Evolutionary conservation across 495 filamentous ascomycete species (phyloP), one percentile per base, ranked within the genome.

Genomic region (Astrothelium macrocarpum): DNA sequence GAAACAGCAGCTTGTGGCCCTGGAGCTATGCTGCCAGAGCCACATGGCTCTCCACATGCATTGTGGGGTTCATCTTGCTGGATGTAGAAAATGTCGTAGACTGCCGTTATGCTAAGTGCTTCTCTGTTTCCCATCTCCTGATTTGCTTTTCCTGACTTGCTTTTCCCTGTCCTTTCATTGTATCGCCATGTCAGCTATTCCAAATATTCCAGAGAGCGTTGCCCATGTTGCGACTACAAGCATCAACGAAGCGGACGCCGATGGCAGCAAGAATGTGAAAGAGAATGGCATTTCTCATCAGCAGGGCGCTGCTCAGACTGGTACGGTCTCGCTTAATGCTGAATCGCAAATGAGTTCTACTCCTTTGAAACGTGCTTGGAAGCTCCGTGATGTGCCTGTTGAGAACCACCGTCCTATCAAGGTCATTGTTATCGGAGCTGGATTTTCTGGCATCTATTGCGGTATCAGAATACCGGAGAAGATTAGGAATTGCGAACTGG

Each of bases 371-470:
- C 23, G 59, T 9, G 39, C 59, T 12, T 70, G 65, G 65, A 58
- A 63, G 29, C 60, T 74, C 2, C 64, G 68, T 49, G 70, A 75
- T 46, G 62, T 49, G 0, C 67, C 82, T 32, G 77, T 87, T 16
- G 84, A 88, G 66, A 78, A 85, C 64, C 74, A 71, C 25, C 79
- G 85, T 29, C 76, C 77, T 0, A 65, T 87, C 32, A 76, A 78
- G 53, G 80, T 89, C 14, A 80, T 84, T 34, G 78, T 87, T 58
- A 83, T 89, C 63, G 87, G 87, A 5, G 85, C 85, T 43, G 87
- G 87, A 0, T 78, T 86, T 11, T 82, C 85, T 1, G 87, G 87
- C 1, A 80, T 88, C 23, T 73, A 84, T 11, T 75, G 81, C 1
- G 85, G 82, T 18, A 83, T 87, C 65, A 76, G 85, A 28, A 77